Evolutionary conservation across 106 monocot species (phyloP).

Genomic region (Ottelia alismoides): DNA sequence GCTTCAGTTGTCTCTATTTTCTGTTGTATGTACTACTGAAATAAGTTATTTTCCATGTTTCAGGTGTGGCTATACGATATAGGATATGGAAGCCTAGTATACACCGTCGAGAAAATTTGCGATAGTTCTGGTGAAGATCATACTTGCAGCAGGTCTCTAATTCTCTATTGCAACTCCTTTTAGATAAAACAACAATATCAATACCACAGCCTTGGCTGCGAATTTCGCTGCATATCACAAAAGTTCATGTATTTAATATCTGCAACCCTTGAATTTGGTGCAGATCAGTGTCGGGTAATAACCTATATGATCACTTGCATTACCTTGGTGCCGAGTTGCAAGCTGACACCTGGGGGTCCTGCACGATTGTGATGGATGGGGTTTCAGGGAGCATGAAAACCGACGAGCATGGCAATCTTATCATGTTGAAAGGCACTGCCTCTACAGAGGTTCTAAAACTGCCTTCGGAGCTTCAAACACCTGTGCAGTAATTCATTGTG

Average conservation of each 20-base stretch:
- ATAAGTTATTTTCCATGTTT: not conserved
- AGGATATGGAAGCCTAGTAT: constrained; percentile 63
- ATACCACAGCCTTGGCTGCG: too few species aligned
- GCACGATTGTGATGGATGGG: constrained; percentile 38
- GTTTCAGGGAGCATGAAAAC: not conserved
- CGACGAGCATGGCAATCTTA: not conserved
- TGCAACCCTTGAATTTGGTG: not conserved
- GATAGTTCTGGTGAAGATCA: constrained; percentile 93
- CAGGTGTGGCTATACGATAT: constrained; percentile 84
- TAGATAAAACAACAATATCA: too few species aligned
- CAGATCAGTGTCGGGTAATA: constrained; percentile 83
- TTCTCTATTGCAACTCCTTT: not conserved
- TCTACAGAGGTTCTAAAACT: not conserved
- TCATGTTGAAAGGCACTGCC: not conserved
- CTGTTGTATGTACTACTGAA: too few species aligned
- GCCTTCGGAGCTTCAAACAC: too few species aligned
- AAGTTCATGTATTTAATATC: too few species aligned
- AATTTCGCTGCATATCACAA: too few species aligned
- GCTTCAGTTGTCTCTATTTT: too few species aligned
- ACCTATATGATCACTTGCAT: constrained; percentile 61
- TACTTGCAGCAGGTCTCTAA: constrained; percentile 68
- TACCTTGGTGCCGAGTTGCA: constrained; percentile 57
- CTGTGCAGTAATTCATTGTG: too few species aligned
- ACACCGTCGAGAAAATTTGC: constrained; percentile 58
- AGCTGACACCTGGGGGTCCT: constrained; percentile 52